Evolutionary conservation across 139 green algal genomes (phyloP).

Genomic region (Haematococcus sp.): DNA sequence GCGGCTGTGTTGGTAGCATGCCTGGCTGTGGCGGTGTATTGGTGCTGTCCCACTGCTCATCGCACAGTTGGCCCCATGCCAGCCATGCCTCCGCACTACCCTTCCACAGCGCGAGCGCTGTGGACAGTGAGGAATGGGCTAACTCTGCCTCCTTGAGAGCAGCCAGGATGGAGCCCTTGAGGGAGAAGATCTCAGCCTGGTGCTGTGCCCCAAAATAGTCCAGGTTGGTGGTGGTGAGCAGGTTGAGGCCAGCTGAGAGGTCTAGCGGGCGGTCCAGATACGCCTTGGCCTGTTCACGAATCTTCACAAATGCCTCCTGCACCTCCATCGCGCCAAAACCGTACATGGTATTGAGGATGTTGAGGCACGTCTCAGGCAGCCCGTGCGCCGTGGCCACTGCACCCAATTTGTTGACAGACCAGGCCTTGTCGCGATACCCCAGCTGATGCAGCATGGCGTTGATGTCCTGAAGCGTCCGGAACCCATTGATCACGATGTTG

Average conservation of each 20-base stretch:
- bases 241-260: constrained; percentile 74
- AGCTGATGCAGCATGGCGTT: constrained; percentile 29
- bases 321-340: constrained; percentile 97
- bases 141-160: constrained; percentile 28
- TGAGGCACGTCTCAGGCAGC: constrained; percentile 46
- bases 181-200: constrained; percentile 90
- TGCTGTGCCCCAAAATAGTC: constrained; percentile 89
- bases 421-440: constrained; percentile 69
- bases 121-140: constrained; percentile 73
- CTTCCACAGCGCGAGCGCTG: constrained; percentile 77
- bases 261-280: constrained; percentile 48
- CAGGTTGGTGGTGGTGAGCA: constrained; percentile 92
- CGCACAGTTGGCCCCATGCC: constrained; percentile 87
- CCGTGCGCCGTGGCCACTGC: constrained; percentile 62
- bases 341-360: constrained; percentile 91
- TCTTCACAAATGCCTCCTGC: constrained; percentile 98
- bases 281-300: constrained; percentile 78
- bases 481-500: constrained; percentile 85
- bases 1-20: neutral
- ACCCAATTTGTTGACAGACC: constrained; percentile 92
- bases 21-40: neutral
- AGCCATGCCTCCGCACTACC: constrained; percentile 84
- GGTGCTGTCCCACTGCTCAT: constrained; percentile 58
- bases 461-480: neutral
- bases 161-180: constrained; percentile 44